Evolutionary conservation across 208 protist species (phyloP).

Genomic region (Trypanosoma melophagium): DNA sequence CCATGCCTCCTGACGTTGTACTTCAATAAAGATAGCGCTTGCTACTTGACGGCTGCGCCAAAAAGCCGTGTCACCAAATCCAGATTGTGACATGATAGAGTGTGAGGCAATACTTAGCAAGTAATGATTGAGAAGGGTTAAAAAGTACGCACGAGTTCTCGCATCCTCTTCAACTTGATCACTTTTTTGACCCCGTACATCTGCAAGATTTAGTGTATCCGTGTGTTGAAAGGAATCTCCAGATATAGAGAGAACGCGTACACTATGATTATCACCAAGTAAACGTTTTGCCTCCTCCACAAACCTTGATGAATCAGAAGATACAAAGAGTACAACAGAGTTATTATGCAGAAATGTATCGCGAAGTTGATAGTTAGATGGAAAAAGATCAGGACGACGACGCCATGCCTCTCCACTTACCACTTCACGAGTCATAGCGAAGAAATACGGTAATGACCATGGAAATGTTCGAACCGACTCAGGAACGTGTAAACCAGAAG

Average conservation of each 20-base stretch:
- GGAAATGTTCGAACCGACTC: conserved; percentile 25
- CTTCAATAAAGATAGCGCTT: conserved; percentile 27
- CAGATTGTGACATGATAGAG: conserved; percentile 26
- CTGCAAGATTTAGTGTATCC: conserved; percentile 18
- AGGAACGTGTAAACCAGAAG: conserved; percentile 10
- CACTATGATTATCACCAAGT: neutral
- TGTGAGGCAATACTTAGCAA: conserved; percentile 18
- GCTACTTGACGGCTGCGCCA: conserved; percentile 20
- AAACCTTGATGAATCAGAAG: conserved; percentile 27
- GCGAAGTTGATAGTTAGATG: neutral
- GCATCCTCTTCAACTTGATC: neutral
- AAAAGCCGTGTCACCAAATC: conserved; percentile 33
- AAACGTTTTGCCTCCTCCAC: neutral
- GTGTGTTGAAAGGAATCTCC: conserved; percentile 26
- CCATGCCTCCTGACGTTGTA: conserved; percentile 9
- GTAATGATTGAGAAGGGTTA: conserved; percentile 27
- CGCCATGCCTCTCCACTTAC: conserved; percentile 1
- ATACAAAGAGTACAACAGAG: conserved; percentile 21
- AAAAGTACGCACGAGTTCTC: conserved; percentile 15
- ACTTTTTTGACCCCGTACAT: conserved; percentile 9
- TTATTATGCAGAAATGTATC: neutral
- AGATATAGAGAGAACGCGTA: conserved; percentile 1
- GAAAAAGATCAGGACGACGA: conserved; percentile 4
- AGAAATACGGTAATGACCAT: conserved; percentile 21
- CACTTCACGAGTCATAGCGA: conserved; percentile 8